Conservation (phyloP, 2,329 filamentous ascomycete species). For the Fusarium nisikadoi region DNA sequence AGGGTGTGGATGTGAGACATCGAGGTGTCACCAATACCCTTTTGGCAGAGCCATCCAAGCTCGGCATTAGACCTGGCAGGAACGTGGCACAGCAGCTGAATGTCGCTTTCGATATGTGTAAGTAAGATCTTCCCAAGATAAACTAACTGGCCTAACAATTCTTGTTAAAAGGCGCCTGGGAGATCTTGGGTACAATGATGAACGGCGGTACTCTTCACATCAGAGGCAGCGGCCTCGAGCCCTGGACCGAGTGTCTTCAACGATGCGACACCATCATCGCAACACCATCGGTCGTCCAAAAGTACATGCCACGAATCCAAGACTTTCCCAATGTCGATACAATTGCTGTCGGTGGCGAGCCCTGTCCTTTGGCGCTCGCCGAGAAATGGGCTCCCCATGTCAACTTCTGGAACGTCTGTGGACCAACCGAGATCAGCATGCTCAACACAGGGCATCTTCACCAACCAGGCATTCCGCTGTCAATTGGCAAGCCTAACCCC, state of each 20-base stretch:
- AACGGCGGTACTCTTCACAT: conserved; percentile 34
- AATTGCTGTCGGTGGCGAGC: conserved; percentile 28
- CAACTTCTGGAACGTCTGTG: conserved; percentile 33
- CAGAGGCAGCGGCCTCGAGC: conserved; percentile 25
- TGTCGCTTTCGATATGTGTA: conserved; percentile 35
- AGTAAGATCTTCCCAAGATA: neutral
- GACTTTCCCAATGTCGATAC: conserved; percentile 29
- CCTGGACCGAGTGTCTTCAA: conserved; percentile 29
- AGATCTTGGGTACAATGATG: conserved; percentile 33
- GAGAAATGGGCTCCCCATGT: conserved; percentile 32
- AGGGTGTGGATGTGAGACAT: conserved; percentile 33
- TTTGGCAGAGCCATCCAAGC: conserved; percentile 26
- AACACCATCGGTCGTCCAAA: conserved; percentile 28
- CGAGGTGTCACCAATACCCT: conserved; percentile 28
- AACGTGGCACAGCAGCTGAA: conserved; percentile 35
- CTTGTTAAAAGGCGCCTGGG: conserved; percentile 18
- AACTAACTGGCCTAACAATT: neutral
- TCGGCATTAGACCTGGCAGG: conserved; percentile 19
- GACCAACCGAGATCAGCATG: conserved; percentile 32
- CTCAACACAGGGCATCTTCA: conserved; percentile 33
- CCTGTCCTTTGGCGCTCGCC: conserved; percentile 22
- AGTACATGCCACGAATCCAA: conserved; percentile 23
- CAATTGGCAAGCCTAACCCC: conserved; percentile 52
- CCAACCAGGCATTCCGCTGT: conserved; percentile 2
- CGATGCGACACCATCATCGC: conserved; percentile 29